Evolutionary conservation across 2,329 filamentous ascomycete species (phyloP).

Genomic region (Daldinia sp.): DNA sequence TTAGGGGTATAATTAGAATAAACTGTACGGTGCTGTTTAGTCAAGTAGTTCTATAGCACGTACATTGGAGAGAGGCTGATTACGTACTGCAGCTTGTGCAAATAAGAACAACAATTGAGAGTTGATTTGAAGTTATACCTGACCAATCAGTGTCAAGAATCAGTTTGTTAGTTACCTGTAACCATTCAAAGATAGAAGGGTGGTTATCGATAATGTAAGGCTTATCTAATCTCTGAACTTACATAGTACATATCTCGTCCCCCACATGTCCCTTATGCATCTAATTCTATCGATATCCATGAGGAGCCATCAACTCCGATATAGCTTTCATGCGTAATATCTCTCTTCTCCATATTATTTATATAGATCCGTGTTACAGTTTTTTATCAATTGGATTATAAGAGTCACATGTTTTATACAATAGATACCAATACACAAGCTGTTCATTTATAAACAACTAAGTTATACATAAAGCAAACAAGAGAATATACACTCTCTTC

Average conservation of each 20-base stretch:
- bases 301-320: conserved; percentile 15
- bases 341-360: conserved; percentile 2
- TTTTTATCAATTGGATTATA: conserved; percentile 8
- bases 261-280: conserved; percentile 13
- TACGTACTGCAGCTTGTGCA: too few relatives aligned
- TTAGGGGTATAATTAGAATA: too few relatives aligned
- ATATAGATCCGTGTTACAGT: conserved; percentile 13
- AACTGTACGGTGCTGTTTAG: too few relatives aligned
- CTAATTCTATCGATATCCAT: conserved; percentile 34
- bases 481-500: neutral
- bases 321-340: neutral
- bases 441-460: neutral
- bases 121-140: neutral
- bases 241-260: neutral
- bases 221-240: conserved; percentile 18
- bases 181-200: neutral
- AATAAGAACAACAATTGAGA: too few relatives aligned
- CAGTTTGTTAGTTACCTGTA: too few relatives aligned
- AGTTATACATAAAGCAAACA: neutral
- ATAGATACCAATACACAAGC: neutral
- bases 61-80: too few relatives aligned
- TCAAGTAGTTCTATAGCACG: too few relatives aligned
- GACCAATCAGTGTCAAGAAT: neutral
- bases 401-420: neutral
- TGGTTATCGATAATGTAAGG: neutral